Percentiles rank a stretch among this genome's conserved stretches.
These are phyloP conservation scores for Ogataea pilisensis DNA, from an alignment of 805 yeast genomes.

Conservation along the genomic window DNA sequence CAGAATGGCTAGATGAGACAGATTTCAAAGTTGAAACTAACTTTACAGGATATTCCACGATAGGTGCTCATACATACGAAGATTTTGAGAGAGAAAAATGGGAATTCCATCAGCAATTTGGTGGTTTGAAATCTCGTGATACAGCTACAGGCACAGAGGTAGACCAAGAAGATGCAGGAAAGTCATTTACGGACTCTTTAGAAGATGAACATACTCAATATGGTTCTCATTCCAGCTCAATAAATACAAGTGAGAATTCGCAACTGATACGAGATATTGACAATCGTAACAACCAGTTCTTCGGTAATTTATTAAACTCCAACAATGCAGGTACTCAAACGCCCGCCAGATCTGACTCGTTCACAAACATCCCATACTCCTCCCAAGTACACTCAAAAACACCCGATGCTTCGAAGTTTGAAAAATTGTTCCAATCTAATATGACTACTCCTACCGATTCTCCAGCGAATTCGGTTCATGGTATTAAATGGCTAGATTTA, in stretches of 20 bases:
- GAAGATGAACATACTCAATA: neutral
- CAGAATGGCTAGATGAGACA: constrained; percentile 31
- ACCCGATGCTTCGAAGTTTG: constrained; percentile 19
- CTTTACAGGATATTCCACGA: constrained; percentile 21
- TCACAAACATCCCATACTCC: neutral
- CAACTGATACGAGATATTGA: constrained; percentile 19
- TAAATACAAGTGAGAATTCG: constrained; percentile 11
- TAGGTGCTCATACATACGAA: constrained; percentile 25
- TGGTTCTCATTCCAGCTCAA: neutral
- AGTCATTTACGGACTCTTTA: neutral
- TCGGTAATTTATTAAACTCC: constrained; percentile 14
- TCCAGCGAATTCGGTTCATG: neutral
- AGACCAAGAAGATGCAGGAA: neutral
- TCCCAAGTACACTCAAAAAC: constrained; percentile 2
- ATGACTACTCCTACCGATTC: neutral
- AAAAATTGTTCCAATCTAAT: constrained; percentile 13
- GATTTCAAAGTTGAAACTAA: constrained; percentile 30
- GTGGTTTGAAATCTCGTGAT: constrained; percentile 9
- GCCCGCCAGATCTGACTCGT: too few species aligned
- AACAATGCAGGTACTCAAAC: neutral
- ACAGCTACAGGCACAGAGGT: constrained; percentile 1
- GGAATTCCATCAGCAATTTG: constrained; percentile 17
- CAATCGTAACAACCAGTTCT: constrained; percentile 21
- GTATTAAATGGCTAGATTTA: neutral
- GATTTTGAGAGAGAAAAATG: constrained; percentile 29